Percentiles rank a stretch among this genome's conserved stretches.
These are phyloP conservation scores for Volutella citrinella DNA, from an alignment of 2,329 filamentous ascomycete species.

Conservation along the genomic window DNA sequence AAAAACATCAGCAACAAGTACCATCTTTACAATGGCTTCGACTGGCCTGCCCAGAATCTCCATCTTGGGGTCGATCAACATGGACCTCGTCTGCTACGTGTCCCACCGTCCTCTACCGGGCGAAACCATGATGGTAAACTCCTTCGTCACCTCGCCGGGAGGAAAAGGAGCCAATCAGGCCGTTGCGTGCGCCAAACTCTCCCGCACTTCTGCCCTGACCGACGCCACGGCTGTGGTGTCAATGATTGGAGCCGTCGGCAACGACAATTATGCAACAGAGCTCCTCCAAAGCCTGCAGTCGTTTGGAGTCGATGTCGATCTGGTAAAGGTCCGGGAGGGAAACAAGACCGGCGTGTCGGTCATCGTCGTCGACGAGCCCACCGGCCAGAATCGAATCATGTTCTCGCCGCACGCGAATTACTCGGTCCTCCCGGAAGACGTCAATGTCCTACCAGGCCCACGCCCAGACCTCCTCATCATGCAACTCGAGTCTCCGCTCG, in stretches of 20 bases:
- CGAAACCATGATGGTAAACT: slow-evolving; percentile 79
- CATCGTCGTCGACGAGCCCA: slow-evolving; percentile 71
- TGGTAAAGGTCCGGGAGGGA: slow-evolving; percentile 42
- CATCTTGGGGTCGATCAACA: slow-evolving; percentile 90
- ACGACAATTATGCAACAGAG: slow-evolving; percentile 61
- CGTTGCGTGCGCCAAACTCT: slow-evolving; percentile 81
- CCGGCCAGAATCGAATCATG: slow-evolving; percentile 74
- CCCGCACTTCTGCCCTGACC: slow-evolving; percentile 44
- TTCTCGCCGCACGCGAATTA: slow-evolving; percentile 70
- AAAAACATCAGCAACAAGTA: no score
- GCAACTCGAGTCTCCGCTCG: slow-evolving; percentile 74
- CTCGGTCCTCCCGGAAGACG: slow-evolving; percentile 36
- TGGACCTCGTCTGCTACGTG: slow-evolving; percentile 87
- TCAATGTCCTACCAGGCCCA: slow-evolving; percentile 30
- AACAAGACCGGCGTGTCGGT: slow-evolving; percentile 68
- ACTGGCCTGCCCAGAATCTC: slow-evolving; percentile 55
- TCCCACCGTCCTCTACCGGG: slow-evolving; percentile 78
- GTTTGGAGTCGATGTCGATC: slow-evolving; percentile 60
- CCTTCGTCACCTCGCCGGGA: slow-evolving; percentile 77
- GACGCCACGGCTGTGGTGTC: slow-evolving; percentile 46
- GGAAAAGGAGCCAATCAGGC: slow-evolving; percentile 97
- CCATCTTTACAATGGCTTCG: no score
- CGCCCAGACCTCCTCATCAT: slow-evolving; percentile 65
- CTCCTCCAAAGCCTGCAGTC: slow-evolving; percentile 56
- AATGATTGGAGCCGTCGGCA: slow-evolving; percentile 74